These are phyloP conservation scores for Trichoderma citrinoviride DNA, from an alignment of 2,329 filamentous ascomycete species.

Conservation along the genomic window DNA sequence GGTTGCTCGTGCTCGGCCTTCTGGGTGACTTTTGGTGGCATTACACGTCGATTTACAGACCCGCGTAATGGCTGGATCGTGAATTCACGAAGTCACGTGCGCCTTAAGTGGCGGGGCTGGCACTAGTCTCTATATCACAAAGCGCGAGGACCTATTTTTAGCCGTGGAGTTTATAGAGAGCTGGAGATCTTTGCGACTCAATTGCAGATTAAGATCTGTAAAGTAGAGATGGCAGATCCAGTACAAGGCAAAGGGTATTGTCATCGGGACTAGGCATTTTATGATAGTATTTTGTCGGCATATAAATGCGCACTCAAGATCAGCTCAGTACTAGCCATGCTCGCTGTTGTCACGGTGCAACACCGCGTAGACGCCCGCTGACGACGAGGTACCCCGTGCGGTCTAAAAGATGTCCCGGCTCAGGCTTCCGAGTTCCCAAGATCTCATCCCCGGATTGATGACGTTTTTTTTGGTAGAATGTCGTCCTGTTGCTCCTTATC, in stretches of 20 bases:
- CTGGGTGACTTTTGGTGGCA: too few species aligned
- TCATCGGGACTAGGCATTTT: too few species aligned
- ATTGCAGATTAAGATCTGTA: neutral
- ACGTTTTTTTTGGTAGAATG: neutral
- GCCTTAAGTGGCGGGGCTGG: neutral
- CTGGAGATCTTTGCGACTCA: neutral
- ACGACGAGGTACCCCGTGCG: neutral
- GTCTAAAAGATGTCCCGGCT: conserved; percentile 11
- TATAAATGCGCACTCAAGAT: too few species aligned
- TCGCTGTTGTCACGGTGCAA: too few species aligned
- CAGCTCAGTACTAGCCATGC: too few species aligned
- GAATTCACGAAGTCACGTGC: conserved; percentile 12
- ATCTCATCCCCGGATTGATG: neutral
- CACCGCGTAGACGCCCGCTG: too few species aligned
- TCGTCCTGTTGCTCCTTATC: neutral
- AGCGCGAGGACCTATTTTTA: neutral
- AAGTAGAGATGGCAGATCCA: neutral
- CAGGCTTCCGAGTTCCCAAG: neutral
- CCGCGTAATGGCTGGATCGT: neutral
- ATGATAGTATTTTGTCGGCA: too few species aligned
- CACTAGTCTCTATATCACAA: neutral
- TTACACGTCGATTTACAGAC: conserved; percentile 2
- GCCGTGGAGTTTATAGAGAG: neutral
- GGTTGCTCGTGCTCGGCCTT: neutral
- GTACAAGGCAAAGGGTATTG: too few species aligned